Conservation (phyloP, 2,329 filamentous ascomycete species). For the Arthrobotrys entomopaga region DNA sequence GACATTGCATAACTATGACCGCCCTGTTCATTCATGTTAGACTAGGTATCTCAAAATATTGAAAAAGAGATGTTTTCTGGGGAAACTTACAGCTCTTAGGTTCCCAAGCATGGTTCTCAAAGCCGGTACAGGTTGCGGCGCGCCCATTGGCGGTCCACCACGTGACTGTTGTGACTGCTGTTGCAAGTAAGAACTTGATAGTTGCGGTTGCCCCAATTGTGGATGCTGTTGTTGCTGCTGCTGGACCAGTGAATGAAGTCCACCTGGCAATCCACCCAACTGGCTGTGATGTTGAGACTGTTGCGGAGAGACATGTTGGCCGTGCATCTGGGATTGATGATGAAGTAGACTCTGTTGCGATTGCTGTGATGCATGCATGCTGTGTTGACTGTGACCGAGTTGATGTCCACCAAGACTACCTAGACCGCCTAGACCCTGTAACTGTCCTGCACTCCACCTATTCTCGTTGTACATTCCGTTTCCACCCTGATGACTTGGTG, state of each 20-base stretch:
- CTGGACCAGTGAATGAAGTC: constrained; percentile 45
- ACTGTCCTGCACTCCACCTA: constrained; percentile 41
- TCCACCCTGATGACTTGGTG: constrained; percentile 26
- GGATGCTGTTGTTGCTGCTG: constrained; percentile 28
- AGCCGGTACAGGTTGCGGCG: constrained; percentile 38
- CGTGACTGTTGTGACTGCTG: constrained; percentile 38
- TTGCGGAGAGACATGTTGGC: constrained; percentile 45
- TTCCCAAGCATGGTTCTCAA: constrained; percentile 56
- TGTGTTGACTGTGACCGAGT: constrained; percentile 43
- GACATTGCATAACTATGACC: constrained; percentile 52
- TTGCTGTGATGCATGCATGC: constrained; percentile 34
- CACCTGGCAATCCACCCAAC: constrained; percentile 29
- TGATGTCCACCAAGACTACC: constrained; percentile 36
- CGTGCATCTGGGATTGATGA: constrained; percentile 46
- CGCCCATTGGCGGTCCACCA: constrained; percentile 20
- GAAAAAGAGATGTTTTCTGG: neutral
- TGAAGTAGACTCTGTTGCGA: constrained; percentile 24
- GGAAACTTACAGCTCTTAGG: constrained; percentile 54
- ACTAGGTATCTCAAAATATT: neutral
- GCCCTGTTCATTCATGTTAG: constrained; percentile 28
- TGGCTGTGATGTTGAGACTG: constrained; percentile 49
- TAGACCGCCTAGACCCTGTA: constrained; percentile 38
- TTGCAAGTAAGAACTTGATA: constrained; percentile 39
- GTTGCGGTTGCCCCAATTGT: constrained; percentile 15
- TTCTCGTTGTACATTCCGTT: constrained; percentile 52